A percentile compares a stretch with the other conserved stretches of the same genome.
Conservation (phyloP, 805 yeast genomes). For the Grigorovia humatica region DNA sequence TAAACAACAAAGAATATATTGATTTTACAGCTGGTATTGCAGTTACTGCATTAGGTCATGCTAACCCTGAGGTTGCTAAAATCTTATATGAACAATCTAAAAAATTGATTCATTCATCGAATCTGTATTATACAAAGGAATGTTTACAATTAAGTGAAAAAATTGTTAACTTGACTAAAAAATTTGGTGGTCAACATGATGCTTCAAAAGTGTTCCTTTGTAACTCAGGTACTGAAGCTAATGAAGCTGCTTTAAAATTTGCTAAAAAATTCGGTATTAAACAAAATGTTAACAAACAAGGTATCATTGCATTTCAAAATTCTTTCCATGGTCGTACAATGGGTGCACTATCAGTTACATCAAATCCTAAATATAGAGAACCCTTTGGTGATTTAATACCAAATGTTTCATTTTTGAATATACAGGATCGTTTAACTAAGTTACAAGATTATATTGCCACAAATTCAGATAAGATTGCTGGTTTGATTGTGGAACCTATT, state of each 20-base stretch:
- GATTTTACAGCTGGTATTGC: slow-evolving; percentile 97
- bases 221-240: slow-evolving; percentile 72
- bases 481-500: slow-evolving; percentile 90
- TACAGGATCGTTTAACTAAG: slow-evolving; percentile 27
- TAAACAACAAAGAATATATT: slow-evolving; percentile 64
- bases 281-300: slow-evolving; percentile 46
- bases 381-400: slow-evolving; percentile 93
- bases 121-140: slow-evolving; percentile 74
- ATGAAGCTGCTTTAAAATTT: slow-evolving; percentile 69
- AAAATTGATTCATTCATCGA: slow-evolving; percentile 73
- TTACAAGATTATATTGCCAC: slow-evolving; percentile 14
- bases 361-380: slow-evolving; percentile 83
- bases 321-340: slow-evolving; percentile 93
- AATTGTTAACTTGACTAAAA: slow-evolving; percentile 56
- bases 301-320: slow-evolving; percentile 75
- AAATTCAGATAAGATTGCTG: slow-evolving; percentile 45
- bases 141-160: slow-evolving; percentile 69
- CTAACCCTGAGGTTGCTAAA: slow-evolving; percentile 62
- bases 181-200: slow-evolving; percentile 67
- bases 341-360: slow-evolving; percentile 89
- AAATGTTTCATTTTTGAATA: slow-evolving; percentile 45
- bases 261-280: slow-evolving; percentile 71
- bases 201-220: slow-evolving; percentile 67
- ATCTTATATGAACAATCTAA: slow-evolving; percentile 62
- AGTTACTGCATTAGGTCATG: slow-evolving; percentile 89